These are phyloP conservation scores for Gaultheria prostrata DNA, from an alignment of 148 eudicot genomes.

Conservation along the genomic window DNA sequence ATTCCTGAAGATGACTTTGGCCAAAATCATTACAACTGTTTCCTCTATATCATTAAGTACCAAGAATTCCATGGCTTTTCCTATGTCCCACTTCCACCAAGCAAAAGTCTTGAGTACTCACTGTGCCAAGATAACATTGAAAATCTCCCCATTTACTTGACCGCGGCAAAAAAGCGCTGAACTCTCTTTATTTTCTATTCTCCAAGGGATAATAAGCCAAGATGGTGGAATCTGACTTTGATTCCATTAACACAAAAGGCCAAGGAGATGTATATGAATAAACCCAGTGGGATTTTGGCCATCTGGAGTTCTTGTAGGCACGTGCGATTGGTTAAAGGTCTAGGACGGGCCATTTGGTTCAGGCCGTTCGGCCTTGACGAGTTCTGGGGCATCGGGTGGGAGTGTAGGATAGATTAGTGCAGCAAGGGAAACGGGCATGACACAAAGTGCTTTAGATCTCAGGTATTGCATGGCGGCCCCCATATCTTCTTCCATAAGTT, in stretches of 20 bases:
- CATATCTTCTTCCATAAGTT: slow-evolving; percentile 64
- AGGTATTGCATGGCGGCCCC: slow-evolving; percentile 73
- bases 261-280: neutral
- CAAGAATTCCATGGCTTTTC: neutral
- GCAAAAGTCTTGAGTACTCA: neutral
- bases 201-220: neutral
- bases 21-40: neutral
- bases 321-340: slow-evolving; percentile 10
- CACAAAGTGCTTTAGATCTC: slow-evolving; percentile 61
- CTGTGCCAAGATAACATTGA: neutral
- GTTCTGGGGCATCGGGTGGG: slow-evolving; percentile 22
- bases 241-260: slow-evolving; percentile 20
- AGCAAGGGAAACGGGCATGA: slow-evolving; percentile 72
- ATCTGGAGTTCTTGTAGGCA: slow-evolving; percentile 27
- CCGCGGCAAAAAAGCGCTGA: slow-evolving; percentile 2
- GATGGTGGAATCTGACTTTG: slow-evolving; percentile 12
- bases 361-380: slow-evolving; percentile 26
- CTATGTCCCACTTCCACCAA: slow-evolving; percentile 5
- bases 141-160: slow-evolving; percentile 6
- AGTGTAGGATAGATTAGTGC: slow-evolving; percentile 43
- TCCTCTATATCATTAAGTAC: neutral
- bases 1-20: neutral
- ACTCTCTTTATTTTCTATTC: neutral
- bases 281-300: neutral
- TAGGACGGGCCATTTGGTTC: slow-evolving; percentile 41